Base-by-base conservation (phyloP, 345 rosid genomes). In the Limnanthes douglasii region DNA sequence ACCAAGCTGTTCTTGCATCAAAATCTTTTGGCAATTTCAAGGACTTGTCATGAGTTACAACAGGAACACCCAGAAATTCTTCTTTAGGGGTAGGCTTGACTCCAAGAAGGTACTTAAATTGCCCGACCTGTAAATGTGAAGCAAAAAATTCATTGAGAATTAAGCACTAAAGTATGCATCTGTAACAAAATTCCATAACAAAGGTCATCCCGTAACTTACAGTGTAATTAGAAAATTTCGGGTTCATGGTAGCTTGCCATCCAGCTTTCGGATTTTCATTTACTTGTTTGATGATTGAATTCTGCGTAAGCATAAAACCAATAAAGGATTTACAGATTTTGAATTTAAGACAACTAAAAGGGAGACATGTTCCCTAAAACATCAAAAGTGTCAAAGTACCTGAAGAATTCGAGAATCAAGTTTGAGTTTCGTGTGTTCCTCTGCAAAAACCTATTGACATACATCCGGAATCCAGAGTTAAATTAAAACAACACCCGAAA, bases 1-100 rank as follows among this genome's bases (percentile, higher is more conserved):
- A 59, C 95, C 98, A 88, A 53, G 71, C 62, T 4, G 66, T 64
- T 60, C 95, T 76, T 32, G 95, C 92, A 68, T 88, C 97, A 23
- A 88, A 88, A 19, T 45, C 59, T 21, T 60, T 62, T 11, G 94
- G 92, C 45, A 88, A 30, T 60, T 60, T 62, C 20, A 72, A 45
- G 53, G 95, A 61, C 35, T 53, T 66, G n/a, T 73, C 76, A 66
- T 83, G 73, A 35, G 60, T 72, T 28, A 59, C 34, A 22, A 68
- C 37, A 50, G 98, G 98, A 52, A 66, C 59, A 43, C 70, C 81
- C 51, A 37, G 13, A 32, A 79, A 52, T 28, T 62, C 71, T 48
- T 51, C 54, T 43, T 53, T 54, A 0, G 93, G 94, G 15, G 73
- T 59, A 56, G 60, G 78, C 40, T 76, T 79, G 45, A 62, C 94